Evolutionary conservation across 345 rosid species (phyloP).

Genomic region (Aegle marmelos): DNA sequence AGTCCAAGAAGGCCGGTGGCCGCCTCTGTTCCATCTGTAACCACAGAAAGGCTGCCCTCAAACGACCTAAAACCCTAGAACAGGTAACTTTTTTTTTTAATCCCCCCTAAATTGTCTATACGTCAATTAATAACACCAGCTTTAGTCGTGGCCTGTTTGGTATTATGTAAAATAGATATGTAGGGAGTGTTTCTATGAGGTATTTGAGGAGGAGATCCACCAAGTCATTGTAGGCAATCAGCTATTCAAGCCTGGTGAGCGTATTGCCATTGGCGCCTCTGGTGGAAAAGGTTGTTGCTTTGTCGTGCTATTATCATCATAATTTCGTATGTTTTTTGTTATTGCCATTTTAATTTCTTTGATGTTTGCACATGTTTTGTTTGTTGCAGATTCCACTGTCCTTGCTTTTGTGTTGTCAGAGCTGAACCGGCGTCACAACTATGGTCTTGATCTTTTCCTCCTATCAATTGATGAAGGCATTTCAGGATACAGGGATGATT

Average conservation of each 20-base stretch:
- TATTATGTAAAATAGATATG: slow-evolving; percentile 50
- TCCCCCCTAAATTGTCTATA: not conserved
- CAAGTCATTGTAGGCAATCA: slow-evolving; percentile 60
- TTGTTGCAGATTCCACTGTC: slow-evolving; percentile 78
- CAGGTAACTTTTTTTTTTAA: slow-evolving; percentile 44
- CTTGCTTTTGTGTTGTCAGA: slow-evolving; percentile 83
- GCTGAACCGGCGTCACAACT: slow-evolving; percentile 64
- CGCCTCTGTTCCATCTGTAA: slow-evolving; percentile 67
- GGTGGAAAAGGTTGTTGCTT: slow-evolving; percentile 78
- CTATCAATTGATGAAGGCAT: slow-evolving; percentile 90
- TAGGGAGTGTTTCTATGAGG: slow-evolving; percentile 79
- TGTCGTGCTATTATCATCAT: not conserved
- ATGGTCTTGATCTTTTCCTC: slow-evolving; percentile 80
- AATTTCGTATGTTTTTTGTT: not conserved
- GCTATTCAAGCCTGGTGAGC: slow-evolving; percentile 74
- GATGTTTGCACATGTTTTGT: not conserved
- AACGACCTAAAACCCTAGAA: slow-evolving; percentile 87
- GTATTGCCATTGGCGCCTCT: slow-evolving; percentile 87
- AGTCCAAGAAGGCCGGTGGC: slow-evolving; percentile 34
- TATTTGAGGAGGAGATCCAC: slow-evolving; percentile 86
- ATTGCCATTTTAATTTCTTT: not conserved
- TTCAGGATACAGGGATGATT: slow-evolving; percentile 90
- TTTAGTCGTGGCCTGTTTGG: not conserved
- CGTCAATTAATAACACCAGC: not conserved
- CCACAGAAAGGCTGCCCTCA: slow-evolving; percentile 65